Base-by-base conservation (phyloP, 768 basidiomycete genomes). In the Chalciporus sphaerocephalus region DNA sequence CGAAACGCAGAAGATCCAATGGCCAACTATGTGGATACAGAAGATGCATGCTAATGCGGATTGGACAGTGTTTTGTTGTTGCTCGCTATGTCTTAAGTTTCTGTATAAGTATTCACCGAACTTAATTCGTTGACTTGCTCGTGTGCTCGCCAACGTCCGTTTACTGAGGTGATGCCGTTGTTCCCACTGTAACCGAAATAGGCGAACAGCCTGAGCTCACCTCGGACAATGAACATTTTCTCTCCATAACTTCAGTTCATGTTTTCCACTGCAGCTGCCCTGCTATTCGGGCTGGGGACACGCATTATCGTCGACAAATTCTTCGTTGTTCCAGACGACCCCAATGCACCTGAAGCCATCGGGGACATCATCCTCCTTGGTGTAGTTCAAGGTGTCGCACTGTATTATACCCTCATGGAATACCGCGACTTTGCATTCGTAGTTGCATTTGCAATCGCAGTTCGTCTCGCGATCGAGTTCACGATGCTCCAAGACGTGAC, bases 1-100 rank as follows among this genome's bases (percentile, higher is more conserved):
- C 78, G 80, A 41, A 76, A 79, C 1, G 71, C 74, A 38, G 89
- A 92, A 47, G 92, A 96, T 65, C 92, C 92, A 4, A 96, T 96
- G 92, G 87, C 88, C 32, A 90, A 88, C 63, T 92, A 93, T 61
- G 75, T 90, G 40, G 92, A 92, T 63, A 53, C 64, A 35, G 80
- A 78, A 40, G 50, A 56, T 48, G 16, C 25, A 35, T 58, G 46
- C 36, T 60, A 42, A 56, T 7, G 28, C 3, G 8, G 28, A 15
- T 13, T 2, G 20, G 38, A 11, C 12, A 17, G 15, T 20, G 22
- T 13, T 38, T 38, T 37, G 44, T 28, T 44, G 15, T 33, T 47
- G 43, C 30, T 15, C 2, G 17, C 27, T 32, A n/a, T 32, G n/a
- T 32, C n/a, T 32, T 27, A 27, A 12, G 5, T 32, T 32, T 32